Evolutionary conservation across 148 eudicot species (phyloP), one percentile per base, ranked within the genome.

Genomic region (Selenicereus undatus): DNA sequence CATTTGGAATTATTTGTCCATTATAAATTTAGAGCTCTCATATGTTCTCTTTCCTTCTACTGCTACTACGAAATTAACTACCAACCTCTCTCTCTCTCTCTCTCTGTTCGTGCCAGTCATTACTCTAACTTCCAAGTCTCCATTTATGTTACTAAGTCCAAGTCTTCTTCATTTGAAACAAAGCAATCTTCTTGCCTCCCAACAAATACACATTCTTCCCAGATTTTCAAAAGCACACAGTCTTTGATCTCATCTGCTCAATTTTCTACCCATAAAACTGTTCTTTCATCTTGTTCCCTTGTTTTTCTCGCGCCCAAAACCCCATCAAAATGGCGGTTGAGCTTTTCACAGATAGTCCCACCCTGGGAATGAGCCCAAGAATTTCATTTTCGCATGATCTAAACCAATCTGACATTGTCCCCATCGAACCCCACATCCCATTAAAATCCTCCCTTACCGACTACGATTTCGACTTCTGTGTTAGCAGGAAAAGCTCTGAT

Each of bases 351-450:
- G 97, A 93, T n/a, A 90, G 81, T 43, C 82, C 90, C 69, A 83
- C 86, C 73, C 74, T 84, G 26, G 89, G 82, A 1, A 83, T 85
- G 50, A 92, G 97, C 76, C 99, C 99, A 0, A 81, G 99, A 64
- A 92, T 95, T 60, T 95, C 99, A 32, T 93, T 95, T 82, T 95
- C 99, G 0, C 90, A 93, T 50, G 97, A 93, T 64, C 88, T 93
- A 27, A 84, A 91, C 78, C 89, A 89, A 65, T 83, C 82, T 26
- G 97, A 93, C 58, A 80, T 80, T 14, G 83, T 86, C 0, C 99
- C 97, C 0, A 81, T 90, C 58, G 97, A 95, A 51, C 93, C 65
- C 36, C 29, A 50, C n/a, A 42, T 29, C 22, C 74, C 88, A 64
- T 76, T 88, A 5, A 81, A 50, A 71, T 74, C 86, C 10, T 83